Evolutionary conservation across 1,284 basidiomycete genomes (phyloP).

Genomic region (Sporisorium graminicola): DNA sequence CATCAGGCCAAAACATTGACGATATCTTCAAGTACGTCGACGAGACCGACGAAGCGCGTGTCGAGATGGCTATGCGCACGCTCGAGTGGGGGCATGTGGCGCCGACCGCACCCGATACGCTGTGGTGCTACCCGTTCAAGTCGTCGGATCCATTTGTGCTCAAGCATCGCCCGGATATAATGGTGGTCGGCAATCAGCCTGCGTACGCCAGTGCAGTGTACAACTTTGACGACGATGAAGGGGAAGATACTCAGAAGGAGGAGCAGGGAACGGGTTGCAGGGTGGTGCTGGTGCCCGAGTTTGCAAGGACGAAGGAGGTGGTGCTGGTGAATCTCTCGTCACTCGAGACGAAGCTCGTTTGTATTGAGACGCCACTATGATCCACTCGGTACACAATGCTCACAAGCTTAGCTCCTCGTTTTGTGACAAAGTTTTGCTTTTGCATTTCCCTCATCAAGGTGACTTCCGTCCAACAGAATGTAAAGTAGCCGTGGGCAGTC

Average conservation of each 20-base stretch:
- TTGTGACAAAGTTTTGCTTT: not conserved
- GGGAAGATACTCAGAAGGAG: slow-evolving; percentile 43
- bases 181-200: slow-evolving; percentile 92
- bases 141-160: slow-evolving; percentile 90
- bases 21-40: slow-evolving; percentile 92
- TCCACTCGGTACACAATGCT: not conserved
- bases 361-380: slow-evolving; percentile 20
- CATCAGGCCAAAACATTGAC: slow-evolving; percentile 91
- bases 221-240: slow-evolving; percentile 57
- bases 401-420: not conserved
- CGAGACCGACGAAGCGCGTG: slow-evolving; percentile 64
- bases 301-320: slow-evolving; percentile 77
- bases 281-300: slow-evolving; percentile 85
- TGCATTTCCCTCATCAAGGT: not conserved
- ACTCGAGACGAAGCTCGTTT: slow-evolving; percentile 72
- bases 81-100: slow-evolving; percentile 95
- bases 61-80: slow-evolving; percentile 82
- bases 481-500: slow-evolving; percentile 12
- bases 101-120: slow-evolving; percentile 96
- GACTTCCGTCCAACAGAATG: not conserved
- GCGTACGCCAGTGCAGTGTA: slow-evolving; percentile 72
- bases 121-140: slow-evolving; percentile 96
- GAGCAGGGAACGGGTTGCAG: slow-evolving; percentile 75
- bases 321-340: slow-evolving; percentile 77
- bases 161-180: slow-evolving; percentile 84